Percentiles rank a stretch among this genome's conserved stretches.
These are phyloP conservation scores for Zymoseptoria ardabiliae DNA, from an alignment of 2,329 filamentous ascomycete genomes.

Conservation along the genomic window DNA sequence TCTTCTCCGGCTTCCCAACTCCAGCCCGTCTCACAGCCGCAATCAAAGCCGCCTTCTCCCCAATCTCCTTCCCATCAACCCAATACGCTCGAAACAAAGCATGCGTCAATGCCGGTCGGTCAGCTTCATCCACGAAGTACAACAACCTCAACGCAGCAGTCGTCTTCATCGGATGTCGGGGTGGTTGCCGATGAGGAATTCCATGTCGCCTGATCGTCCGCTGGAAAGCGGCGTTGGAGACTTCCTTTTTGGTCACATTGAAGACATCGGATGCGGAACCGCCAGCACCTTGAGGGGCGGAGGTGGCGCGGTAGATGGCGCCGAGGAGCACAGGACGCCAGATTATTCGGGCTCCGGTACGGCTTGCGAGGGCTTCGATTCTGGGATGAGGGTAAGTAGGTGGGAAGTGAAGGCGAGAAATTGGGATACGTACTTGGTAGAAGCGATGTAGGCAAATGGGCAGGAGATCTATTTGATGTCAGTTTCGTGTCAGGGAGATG, in stretches of 20 bases:
- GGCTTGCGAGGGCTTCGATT: slow-evolving; percentile 15
- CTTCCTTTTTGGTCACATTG: slow-evolving; percentile 19
- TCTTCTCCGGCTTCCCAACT: neutral
- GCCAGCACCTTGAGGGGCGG: slow-evolving; percentile 19
- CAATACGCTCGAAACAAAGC: slow-evolving; percentile 17
- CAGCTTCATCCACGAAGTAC: slow-evolving; percentile 8
- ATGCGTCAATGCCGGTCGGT: slow-evolving; percentile 11
- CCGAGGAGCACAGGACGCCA: slow-evolving; percentile 20
- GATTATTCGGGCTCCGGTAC: slow-evolving; percentile 12
- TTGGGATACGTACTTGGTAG: slow-evolving; percentile 13
- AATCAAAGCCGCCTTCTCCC: slow-evolving; percentile 6
- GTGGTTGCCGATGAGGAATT: slow-evolving; percentile 14
- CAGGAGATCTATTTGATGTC: slow-evolving; percentile 13
- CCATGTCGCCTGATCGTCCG: slow-evolving; percentile 12
- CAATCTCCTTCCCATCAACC: slow-evolving; percentile 14
- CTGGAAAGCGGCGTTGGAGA: slow-evolving; percentile 14
- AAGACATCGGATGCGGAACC: slow-evolving; percentile 20
- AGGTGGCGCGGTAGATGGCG: slow-evolving; percentile 19
- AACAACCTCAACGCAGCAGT: slow-evolving; percentile 16
- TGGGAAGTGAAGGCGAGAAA: no score
- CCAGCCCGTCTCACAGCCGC: slow-evolving; percentile 9
- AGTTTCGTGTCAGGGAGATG: neutral
- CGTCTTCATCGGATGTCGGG: slow-evolving; percentile 18
- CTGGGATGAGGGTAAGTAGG: neutral
- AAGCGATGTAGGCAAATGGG: slow-evolving; percentile 19